phyloP scores from a whole-genome alignment of 352 stramenopile species.

The Phytophthora ohioensis region DNA sequence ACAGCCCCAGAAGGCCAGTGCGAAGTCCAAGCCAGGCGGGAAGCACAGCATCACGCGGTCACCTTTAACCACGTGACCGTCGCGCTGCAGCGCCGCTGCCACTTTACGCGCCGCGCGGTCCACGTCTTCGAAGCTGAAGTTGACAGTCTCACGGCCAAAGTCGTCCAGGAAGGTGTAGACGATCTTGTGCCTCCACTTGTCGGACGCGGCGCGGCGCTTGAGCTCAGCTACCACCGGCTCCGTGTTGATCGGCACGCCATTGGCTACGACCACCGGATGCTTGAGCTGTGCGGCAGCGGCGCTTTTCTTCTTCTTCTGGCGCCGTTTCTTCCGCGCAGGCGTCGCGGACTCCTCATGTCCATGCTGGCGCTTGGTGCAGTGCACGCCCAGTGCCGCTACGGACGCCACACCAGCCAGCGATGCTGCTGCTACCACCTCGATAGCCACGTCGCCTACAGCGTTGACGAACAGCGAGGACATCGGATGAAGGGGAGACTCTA shows the following conservation, averaged over 20 bases:
- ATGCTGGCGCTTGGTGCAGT: conserved; percentile 43
- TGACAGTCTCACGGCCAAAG: conserved; percentile 64
- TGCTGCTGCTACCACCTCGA: conserved; percentile 60
- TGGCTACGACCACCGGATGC: conserved; percentile 41
- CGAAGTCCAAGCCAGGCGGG: conserved; percentile 80
- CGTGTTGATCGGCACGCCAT: conserved; percentile 42
- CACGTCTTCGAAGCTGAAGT: conserved; percentile 78
- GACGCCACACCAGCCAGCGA: conserved; percentile 56
- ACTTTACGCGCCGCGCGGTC: conserved; percentile 70
- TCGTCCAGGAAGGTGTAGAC: conserved; percentile 89
- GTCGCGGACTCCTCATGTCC: conserved; percentile 1
- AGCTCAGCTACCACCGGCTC: conserved; percentile 60
- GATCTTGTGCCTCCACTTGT: conserved; percentile 68
- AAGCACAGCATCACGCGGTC: conserved; percentile 85
- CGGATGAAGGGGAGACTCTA: not conserved
- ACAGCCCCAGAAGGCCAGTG: conserved; percentile 81
- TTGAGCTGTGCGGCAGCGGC: not conserved
- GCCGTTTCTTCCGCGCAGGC: conserved; percentile 47
- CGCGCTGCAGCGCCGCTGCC: conserved; percentile 63
- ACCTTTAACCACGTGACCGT: conserved; percentile 58
- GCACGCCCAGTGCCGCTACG: conserved; percentile 42
- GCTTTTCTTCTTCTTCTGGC: conserved; percentile 32
- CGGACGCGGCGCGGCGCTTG: conserved; percentile 47
- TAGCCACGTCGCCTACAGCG: conserved; percentile 48
- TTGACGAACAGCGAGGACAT: conserved; percentile 49